Conservation (phyloP, 129 eudicot species). For the Apium graveolens region DNA sequence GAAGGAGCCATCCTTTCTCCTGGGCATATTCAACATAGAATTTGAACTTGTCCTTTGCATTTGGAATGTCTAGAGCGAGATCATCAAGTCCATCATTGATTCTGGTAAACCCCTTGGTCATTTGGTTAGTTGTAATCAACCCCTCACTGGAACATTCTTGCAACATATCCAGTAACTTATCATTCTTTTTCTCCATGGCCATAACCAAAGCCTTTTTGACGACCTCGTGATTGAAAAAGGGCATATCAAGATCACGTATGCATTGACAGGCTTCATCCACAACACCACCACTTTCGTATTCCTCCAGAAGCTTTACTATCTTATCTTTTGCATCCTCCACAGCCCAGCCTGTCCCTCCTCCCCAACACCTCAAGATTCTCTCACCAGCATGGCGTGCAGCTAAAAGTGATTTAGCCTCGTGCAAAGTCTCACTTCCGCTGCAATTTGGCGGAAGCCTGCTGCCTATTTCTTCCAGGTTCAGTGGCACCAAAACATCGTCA, state of each 20-base stretch:
- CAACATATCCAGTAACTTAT: slow-evolving; percentile 69
- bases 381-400: slow-evolving; percentile 94
- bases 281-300: slow-evolving; percentile 76
- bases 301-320: slow-evolving; percentile 74
- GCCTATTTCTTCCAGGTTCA: slow-evolving; percentile 71
- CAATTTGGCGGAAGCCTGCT: slow-evolving; percentile 46
- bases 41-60: slow-evolving; percentile 53
- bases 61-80: slow-evolving; percentile 85
- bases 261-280: slow-evolving; percentile 83
- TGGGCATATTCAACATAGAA: slow-evolving; percentile 50
- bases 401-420: slow-evolving; percentile 52
- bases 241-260: slow-evolving; percentile 83
- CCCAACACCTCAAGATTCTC: slow-evolving; percentile 90
- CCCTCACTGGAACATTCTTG: slow-evolving; percentile 81
- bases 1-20: slow-evolving; percentile 60
- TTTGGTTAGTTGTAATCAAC: slow-evolving; percentile 78
- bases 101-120: slow-evolving; percentile 80
- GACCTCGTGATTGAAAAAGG: slow-evolving; percentile 90
- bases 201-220: slow-evolving; percentile 86
- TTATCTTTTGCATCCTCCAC: slow-evolving; percentile 97
- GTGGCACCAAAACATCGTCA: slow-evolving; percentile 82
- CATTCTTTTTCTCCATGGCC: slow-evolving; percentile 98
- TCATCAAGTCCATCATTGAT: slow-evolving; percentile 83
- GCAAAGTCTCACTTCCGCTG: slow-evolving; percentile 70
- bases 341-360: slow-evolving; percentile 99